These are phyloP conservation scores for Fusarium verrucosum DNA, from an alignment of 2,329 filamentous ascomycete genomes.

Conservation along the genomic window DNA sequence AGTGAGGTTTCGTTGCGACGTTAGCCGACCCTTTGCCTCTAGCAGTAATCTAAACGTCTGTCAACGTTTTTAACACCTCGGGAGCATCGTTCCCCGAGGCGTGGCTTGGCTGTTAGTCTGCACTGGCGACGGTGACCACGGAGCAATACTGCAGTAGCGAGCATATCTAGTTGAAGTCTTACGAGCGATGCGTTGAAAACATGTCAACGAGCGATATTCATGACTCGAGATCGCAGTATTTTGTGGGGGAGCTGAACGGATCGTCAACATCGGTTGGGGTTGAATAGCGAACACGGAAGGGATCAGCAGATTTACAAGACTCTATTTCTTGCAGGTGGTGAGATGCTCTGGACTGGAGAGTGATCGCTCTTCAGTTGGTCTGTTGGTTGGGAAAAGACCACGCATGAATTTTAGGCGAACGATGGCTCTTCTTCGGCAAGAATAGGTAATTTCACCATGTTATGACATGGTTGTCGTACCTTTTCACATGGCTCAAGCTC, in stretches of 20 bases:
- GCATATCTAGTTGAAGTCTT: background rate
- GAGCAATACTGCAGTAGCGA: background rate
- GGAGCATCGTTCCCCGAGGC: background rate
- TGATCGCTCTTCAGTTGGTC: too few species aligned
- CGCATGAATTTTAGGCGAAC: background rate
- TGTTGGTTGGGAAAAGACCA: background rate
- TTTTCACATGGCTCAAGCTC: background rate
- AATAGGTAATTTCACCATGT: background rate
- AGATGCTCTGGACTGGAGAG: too few species aligned
- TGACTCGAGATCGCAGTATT: conserved; percentile 12
- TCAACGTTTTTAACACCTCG: background rate
- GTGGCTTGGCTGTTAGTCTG: background rate
- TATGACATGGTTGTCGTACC: background rate
- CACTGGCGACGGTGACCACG: background rate
- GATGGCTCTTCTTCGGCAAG: background rate
- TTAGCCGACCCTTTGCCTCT: background rate
- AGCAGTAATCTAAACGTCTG: background rate
- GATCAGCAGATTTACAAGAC: conserved; percentile 15
- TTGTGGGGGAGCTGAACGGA: conserved; percentile 21
- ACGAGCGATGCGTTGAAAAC: background rate
- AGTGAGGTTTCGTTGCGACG: background rate
- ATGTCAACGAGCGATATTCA: background rate
- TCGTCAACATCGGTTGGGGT: background rate
- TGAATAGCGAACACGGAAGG: background rate
- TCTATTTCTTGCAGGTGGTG: background rate